Evolutionary conservation across 192 early-diverging fungal genomes (phyloP), one percentile per base, ranked within the genome.

Genomic region (Coemansia sp.): DNA sequence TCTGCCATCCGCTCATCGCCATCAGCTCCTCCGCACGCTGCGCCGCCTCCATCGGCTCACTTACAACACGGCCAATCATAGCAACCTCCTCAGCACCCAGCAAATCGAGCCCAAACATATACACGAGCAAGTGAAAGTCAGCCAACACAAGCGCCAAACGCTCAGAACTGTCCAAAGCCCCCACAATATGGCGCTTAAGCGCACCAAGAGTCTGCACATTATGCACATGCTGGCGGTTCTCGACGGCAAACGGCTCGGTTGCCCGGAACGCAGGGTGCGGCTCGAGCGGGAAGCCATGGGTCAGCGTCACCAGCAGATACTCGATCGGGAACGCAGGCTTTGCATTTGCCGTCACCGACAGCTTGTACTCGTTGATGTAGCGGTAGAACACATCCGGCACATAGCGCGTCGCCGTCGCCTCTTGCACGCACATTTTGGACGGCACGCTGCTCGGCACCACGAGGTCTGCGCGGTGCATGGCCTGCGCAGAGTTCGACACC

Each of bases 371-470:
- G 84, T 99, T 99, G 68, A 88, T 93, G 74, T 92, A 95, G 72
- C 90, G 91, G 84, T 96, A 99, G 67, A 97, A 94, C 18, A 99
- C 89, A 39, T 99, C 97, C 0, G 95, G 97, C 19, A 99, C 91
- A 70, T 99, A 99, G 22, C 90, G 85, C 35, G 88, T 83, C 60
- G 83, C 75, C 6, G 86, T 88, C 18, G 87, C 70, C 58, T 88
- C 87, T 64, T 88, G 85, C 19, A 98, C 93, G 5, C 91, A 86
- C 89, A 98, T 89, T 56, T 93, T 83, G 22, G 84, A 82, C 4
- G 97, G 95, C 32, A 93, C 89, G 18, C 88, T 85, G 69, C 91
- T 93, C 4, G 96, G 89, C 64, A 96, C 93, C 12, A 98, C 86
- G 54, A 99, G 90, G 24, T 88, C 90, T n/a, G 94, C 96, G 14